A percentile compares a stretch with the other conserved stretches of the same genome.
Evolutionary conservation across 1,139 yeast species (phyloP).

Genomic region (Protomyces macrosporus): DNA sequence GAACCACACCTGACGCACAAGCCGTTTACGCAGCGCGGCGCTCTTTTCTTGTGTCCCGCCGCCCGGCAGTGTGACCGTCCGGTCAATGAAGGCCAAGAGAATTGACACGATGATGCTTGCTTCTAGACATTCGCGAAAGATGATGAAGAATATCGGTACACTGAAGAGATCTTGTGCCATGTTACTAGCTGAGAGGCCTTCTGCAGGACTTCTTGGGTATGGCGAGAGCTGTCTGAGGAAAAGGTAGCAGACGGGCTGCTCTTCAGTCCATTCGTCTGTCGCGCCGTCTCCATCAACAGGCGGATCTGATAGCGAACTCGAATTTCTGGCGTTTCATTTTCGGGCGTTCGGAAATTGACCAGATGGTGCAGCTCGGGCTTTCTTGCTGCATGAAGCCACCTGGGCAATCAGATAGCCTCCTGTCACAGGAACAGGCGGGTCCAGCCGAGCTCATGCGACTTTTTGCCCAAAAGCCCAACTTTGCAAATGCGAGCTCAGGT

Average conservation of each 20-base stretch:
- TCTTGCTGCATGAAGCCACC: not conserved
- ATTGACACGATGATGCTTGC: slow-evolving; percentile 87
- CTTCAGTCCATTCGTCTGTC: too few species aligned
- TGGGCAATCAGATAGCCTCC: not conserved
- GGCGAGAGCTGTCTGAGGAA: too few species aligned
- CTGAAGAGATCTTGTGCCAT: slow-evolving; percentile 42
- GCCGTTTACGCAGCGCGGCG: slow-evolving; percentile 52
- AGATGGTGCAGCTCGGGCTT: not conserved
- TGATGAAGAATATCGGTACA: slow-evolving; percentile 65
- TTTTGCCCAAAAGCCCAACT: too few species aligned
- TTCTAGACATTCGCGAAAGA: slow-evolving; percentile 84
- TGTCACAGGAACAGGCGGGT: not conserved
- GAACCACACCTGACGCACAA: slow-evolving; percentile 69
- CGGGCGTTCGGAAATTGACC: too few species aligned
- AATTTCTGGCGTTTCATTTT: too few species aligned
- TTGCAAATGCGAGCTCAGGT: too few species aligned
- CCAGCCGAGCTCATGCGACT: too few species aligned
- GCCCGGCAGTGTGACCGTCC: slow-evolving; percentile 43
- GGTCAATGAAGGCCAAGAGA: slow-evolving; percentile 80
- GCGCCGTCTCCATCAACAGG: too few species aligned
- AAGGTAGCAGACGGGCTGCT: too few species aligned
- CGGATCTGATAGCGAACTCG: too few species aligned
- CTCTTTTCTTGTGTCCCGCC: slow-evolving; percentile 36
- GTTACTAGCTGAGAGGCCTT: too few species aligned
- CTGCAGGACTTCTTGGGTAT: too few species aligned